Conservation (phyloP, 768 basidiomycete species). For the Leccinum barrowsii region DNA sequence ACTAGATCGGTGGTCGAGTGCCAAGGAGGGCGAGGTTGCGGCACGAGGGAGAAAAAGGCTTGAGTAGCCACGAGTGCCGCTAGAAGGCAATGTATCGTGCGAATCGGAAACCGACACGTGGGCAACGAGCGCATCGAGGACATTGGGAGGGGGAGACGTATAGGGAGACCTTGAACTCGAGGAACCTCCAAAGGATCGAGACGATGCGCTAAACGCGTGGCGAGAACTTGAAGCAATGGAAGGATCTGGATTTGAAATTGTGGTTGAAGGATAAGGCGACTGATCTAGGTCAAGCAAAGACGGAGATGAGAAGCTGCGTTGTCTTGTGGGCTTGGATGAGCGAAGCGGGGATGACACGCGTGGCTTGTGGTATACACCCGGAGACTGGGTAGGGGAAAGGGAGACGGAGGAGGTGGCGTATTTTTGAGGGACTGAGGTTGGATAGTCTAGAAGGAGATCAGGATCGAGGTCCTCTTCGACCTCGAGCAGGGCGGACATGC, state of each 20-base stretch:
- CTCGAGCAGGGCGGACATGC: conserved; percentile 52
- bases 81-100: conserved; percentile 33
- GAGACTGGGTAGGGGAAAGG: conserved; percentile 7
- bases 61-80: conserved; percentile 58
- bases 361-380: conserved; percentile 15
- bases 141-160: conserved; percentile 28
- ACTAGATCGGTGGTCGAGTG: conserved; percentile 9
- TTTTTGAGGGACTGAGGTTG: conserved; percentile 14
- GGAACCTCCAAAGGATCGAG: conserved; percentile 15
- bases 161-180: conserved; percentile 33
- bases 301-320: conserved; percentile 32
- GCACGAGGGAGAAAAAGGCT: conserved; percentile 50
- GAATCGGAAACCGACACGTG: conserved; percentile 27
- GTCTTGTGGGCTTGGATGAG: conserved; percentile 23
- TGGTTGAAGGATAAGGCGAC: neutral
- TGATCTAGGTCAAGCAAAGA: conserved; percentile 9
- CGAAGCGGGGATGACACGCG: conserved; percentile 25
- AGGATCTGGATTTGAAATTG: neutral
- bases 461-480: conserved; percentile 45
- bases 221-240: conserved; percentile 8
- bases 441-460: conserved; percentile 7
- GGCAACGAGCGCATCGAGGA: conserved; percentile 31
- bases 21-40: conserved; percentile 19
- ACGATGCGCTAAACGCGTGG: conserved; percentile 9
- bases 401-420: conserved; percentile 14